Evolutionary conservation across 495 filamentous ascomycete genomes (phyloP), one percentile per base, ranked within the genome.

Genomic region (Xylaria grammica): DNA sequence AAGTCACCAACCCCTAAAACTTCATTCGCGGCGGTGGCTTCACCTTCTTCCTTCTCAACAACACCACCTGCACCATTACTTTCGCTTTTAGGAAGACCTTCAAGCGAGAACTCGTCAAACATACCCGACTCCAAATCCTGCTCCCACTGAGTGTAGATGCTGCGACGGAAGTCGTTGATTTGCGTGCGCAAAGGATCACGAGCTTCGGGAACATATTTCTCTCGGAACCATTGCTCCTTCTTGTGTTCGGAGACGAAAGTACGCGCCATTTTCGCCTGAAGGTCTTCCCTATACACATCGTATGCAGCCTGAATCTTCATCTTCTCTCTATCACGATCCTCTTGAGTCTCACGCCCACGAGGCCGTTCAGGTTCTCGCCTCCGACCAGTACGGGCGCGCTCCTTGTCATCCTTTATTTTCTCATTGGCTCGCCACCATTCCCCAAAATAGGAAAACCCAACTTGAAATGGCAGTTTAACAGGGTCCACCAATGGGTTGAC

Each of bases 381-480:
- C 17, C 91, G 88, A 29, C 92, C 92, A 57, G 88, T 87, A 67
- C 87, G 90, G 19, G 81, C 79, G 20, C 91, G 89, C 69, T 97
- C 93, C 68, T 89, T 90, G 63, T 96, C 92, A 57, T 96, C 92
- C 72, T 93, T 94, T 62, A 96, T 89, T 27, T 83, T 83, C 73
- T 96, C 90, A 69, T 97, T 93, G 10, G 84, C 78, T 60, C 93
- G 83, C 93, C 94, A 97, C 95, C 95, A 99, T 75, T 98, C 96
- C 7, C 92, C 91, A 72, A 96, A 99, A 77, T 89, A 98, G 26
- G 90, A 97, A 78, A 98, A 98, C 0, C 95, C 94, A 52, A 97
- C 95, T 74, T 97, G 94, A 66, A 90, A 96, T 15, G 97, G 90
- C 10, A 98, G 82, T 53, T 85, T 90, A 57, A 93, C 81, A 7